Conservation (phyloP, 2,329 filamentous ascomycete species). For the Neurospora sp. region DNA sequence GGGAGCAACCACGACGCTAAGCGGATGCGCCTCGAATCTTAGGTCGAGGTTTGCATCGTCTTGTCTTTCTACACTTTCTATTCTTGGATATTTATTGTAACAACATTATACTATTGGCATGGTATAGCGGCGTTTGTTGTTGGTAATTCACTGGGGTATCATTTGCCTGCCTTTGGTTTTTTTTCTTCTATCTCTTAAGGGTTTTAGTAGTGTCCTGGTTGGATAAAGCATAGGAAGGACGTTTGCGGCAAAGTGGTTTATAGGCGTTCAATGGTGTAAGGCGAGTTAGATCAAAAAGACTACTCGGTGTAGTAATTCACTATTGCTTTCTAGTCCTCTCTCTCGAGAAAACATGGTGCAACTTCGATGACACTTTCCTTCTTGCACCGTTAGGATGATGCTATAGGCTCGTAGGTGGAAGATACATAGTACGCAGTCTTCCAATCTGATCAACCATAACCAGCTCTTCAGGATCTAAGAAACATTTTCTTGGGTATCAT, state of each 20-base stretch:
- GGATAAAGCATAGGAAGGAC: slow-evolving; percentile 1
- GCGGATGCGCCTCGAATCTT: slow-evolving; percentile 40
- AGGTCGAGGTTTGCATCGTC: background rate
- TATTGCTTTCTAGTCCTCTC: background rate
- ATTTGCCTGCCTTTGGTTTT: background rate
- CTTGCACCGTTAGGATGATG: background rate
- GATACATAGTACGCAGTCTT: background rate
- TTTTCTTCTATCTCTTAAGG: background rate
- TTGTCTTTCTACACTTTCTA: slow-evolving; percentile 6
- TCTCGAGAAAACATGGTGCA: background rate
- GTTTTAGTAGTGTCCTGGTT: background rate
- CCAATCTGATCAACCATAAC: background rate
- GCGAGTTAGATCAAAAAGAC: background rate
- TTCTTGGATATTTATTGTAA: slow-evolving; percentile 4
- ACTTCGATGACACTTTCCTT: background rate
- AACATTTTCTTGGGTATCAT: background rate
- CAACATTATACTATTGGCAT: background rate
- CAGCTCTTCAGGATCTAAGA: background rate
- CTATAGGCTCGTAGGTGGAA: background rate
- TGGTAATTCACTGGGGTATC: background rate
- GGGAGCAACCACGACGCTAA: slow-evolving; percentile 36
- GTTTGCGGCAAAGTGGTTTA: background rate
- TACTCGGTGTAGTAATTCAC: background rate
- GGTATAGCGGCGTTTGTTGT: background rate
- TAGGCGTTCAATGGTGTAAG: background rate